Conservation (phyloP, 192 early-diverging fungal genomes). For the Diversispora epigaea region DNA sequence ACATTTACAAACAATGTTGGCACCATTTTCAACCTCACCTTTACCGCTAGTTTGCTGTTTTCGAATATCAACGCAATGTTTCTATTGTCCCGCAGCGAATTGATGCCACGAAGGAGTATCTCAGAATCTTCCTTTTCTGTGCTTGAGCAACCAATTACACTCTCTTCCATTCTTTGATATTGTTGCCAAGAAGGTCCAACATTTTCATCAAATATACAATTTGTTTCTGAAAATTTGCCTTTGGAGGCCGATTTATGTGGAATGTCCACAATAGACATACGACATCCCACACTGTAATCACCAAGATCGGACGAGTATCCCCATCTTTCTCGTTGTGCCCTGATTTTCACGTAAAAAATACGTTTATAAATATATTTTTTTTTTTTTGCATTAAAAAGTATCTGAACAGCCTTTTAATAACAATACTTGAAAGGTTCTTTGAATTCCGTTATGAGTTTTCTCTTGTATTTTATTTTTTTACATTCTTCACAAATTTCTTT, state of each 20-base stretch:
- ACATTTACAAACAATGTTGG: constrained; percentile 16
- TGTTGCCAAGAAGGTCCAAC: constrained; percentile 3
- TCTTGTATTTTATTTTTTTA: no score
- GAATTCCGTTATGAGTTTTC: neutral
- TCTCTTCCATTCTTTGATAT: constrained; percentile 22
- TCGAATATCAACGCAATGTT: neutral
- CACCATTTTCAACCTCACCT: constrained; percentile 13
- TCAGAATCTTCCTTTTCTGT: no score
- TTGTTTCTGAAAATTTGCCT: neutral
- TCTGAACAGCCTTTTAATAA: neutral
- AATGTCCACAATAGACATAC: constrained; percentile 7
- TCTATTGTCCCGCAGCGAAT: constrained; percentile 1
- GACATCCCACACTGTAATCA: constrained; percentile 17
- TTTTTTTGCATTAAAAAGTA: neutral
- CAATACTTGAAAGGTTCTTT: constrained; percentile 10
- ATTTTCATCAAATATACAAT: constrained; percentile 1
- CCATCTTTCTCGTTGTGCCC: neutral
- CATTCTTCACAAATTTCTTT: no score
- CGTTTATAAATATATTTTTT: neutral
- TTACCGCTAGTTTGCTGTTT: neutral
- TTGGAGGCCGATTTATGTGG: constrained; percentile 11
- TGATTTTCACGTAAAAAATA: constrained; percentile 14
- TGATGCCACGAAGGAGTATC: neutral
- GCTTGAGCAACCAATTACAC: neutral
- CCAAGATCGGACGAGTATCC: constrained; percentile 3